Percentiles rank a stretch among this genome's conserved stretches.
Evolutionary conservation across 164 flowering plant genomes (phyloP).

Genomic region (Vitis vinifera): ASM3070453v1 NC_081807.1:997001-997500

Average conservation of each 20-base stretch:
- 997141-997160: not conserved
- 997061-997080: conserved; percentile 38
- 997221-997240: not conserved
- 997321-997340: conserved; percentile 58
- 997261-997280: conserved; percentile 53
- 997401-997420: conserved; percentile 64
- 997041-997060: conserved; percentile 21
- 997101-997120: not conserved
- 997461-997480: conserved; percentile 41
- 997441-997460: conserved; percentile 54
- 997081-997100: not conserved
- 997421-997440: conserved; percentile 31
- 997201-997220: conserved; percentile 17
- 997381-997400: conserved; percentile 59
- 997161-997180: not conserved
- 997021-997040: conserved; percentile 69
- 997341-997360: conserved; percentile 60
- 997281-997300: conserved; percentile 67
- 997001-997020: conserved; percentile 54
- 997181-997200: conserved; percentile 6
- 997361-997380: conserved; percentile 43
- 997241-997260: not conserved
- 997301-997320: conserved; percentile 71
- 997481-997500: not conserved
- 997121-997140: not conserved